Percentiles rank a stretch among this genome's conserved stretches.
Evolutionary conservation across 305 asterid species (phyloP).

Genomic region (Plantago rigida): DNA sequence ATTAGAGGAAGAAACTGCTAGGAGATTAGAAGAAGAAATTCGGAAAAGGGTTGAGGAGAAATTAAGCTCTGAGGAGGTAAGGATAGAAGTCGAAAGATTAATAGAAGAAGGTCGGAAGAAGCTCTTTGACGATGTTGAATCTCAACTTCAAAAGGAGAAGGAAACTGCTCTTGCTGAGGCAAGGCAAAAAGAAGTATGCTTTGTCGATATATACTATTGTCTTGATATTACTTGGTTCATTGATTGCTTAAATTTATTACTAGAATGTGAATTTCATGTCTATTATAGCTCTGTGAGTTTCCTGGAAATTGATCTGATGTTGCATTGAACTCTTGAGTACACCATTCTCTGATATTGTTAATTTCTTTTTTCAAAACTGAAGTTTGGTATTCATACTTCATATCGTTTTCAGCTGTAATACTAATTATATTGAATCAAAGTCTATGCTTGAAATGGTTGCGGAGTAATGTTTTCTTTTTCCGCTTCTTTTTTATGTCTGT

Average conservation of each 20-base stretch:
- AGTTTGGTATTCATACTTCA: no score
- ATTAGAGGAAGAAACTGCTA: conserved; percentile 87
- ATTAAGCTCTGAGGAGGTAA: conserved; percentile 63
- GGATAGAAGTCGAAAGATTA: conserved; percentile 54
- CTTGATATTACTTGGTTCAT: not conserved
- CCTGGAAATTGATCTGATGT: no score
- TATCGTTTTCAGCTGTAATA: no score
- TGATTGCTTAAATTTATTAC: not conserved
- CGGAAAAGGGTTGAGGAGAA: conserved; percentile 72
- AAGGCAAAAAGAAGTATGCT: conserved; percentile 48
- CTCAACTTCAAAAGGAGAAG: conserved; percentile 69
- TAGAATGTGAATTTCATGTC: no score
- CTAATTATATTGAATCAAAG: no score
- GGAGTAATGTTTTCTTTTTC: no score
- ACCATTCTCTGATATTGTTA: no score
- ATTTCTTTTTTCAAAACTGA: no score
- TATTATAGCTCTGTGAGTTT: no score
- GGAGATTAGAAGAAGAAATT: conserved; percentile 80
- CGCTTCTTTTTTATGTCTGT: no score
- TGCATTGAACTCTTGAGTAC: no score
- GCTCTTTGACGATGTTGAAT: conserved; percentile 60
- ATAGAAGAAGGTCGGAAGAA: conserved; percentile 59
- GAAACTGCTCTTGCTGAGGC: conserved; percentile 80
- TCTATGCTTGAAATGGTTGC: no score
- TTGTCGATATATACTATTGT: not conserved